A percentile compares a stretch with the other conserved stretches of the same genome.
Conservation (phyloP, 441 rosid genomes). For the Adansonia madagascariensis region DNA sequence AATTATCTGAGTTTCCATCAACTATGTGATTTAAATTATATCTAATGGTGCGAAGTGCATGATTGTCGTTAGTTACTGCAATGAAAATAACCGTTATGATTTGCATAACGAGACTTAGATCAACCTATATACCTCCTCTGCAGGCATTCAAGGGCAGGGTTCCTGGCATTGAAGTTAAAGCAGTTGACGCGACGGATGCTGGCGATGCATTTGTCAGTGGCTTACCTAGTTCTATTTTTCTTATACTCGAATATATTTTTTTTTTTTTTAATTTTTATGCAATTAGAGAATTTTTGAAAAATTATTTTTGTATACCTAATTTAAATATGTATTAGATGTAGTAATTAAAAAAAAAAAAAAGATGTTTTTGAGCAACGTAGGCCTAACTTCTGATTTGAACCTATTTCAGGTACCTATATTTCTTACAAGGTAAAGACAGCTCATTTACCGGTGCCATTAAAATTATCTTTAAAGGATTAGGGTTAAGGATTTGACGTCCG, state of each 20-base stretch:
- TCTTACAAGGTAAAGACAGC: background rate
- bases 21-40: background rate
- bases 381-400: slow-evolving; percentile 64
- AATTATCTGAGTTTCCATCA: background rate
- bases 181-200: slow-evolving; percentile 95
- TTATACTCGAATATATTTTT: too few relatives aligned
- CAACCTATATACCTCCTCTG: slow-evolving; percentile 16
- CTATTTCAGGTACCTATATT: slow-evolving; percentile 54
- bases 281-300: too few relatives aligned
- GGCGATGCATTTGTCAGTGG: slow-evolving; percentile 97
- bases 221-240: slow-evolving; percentile 40
- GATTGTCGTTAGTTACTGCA: background rate
- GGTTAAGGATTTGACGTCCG: too few relatives aligned
- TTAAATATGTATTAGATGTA: too few relatives aligned
- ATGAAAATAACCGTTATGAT: background rate
- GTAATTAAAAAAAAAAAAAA: too few relatives aligned
- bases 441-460: background rate
- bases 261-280: too few relatives aligned
- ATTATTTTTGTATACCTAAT: too few relatives aligned
- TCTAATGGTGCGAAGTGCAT: background rate
- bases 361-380: background rate
- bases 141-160: slow-evolving; percentile 35
- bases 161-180: slow-evolving; percentile 69
- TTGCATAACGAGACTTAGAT: background rate
- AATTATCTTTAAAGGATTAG: too few relatives aligned